A percentile compares a stretch with the other conserved stretches of the same genome.
Conservation (phyloP, 2,329 filamentous ascomycete species). For the Fusarium temperatum region DNA sequence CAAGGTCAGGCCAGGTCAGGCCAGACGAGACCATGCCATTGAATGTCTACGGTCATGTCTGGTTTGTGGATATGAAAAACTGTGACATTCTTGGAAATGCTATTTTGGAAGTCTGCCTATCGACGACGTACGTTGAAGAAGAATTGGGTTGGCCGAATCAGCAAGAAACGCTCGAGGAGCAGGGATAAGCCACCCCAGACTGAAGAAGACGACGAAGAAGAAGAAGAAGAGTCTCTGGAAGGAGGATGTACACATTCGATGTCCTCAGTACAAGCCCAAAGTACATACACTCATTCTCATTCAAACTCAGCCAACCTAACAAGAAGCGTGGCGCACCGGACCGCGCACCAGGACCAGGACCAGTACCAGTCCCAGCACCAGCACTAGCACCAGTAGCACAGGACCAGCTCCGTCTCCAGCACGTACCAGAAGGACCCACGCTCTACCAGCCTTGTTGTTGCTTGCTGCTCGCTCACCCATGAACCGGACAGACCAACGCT, state of each 20-base stretch:
- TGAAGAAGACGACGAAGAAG: not conserved
- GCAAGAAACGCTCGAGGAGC: conserved; percentile 12
- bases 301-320: conserved; percentile 2
- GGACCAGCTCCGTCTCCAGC: not conserved
- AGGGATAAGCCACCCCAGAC: conserved; percentile 38
- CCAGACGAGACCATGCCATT: conserved; percentile 7
- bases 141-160: conserved; percentile 32
- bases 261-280: conserved; percentile 28
- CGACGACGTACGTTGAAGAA: not conserved
- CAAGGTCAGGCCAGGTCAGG: conserved; percentile 5
- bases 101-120: conserved; percentile 3
- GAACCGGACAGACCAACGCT: conserved; percentile 11
- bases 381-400: not conserved
- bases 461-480: not conserved
- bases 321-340: conserved; percentile 33
- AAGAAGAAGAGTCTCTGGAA: not conserved
- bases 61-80: not conserved
- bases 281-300: not conserved
- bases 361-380: not conserved
- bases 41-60: not conserved
- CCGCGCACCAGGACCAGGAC: conserved; percentile 23
- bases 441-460: not conserved
- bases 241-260: conserved; percentile 8
- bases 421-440: conserved; percentile 13
- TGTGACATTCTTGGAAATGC: not conserved